phyloP scores from a whole-genome alignment of 2,329 filamentous ascomycete genomes.

The Microascus cirrosus region DNA sequence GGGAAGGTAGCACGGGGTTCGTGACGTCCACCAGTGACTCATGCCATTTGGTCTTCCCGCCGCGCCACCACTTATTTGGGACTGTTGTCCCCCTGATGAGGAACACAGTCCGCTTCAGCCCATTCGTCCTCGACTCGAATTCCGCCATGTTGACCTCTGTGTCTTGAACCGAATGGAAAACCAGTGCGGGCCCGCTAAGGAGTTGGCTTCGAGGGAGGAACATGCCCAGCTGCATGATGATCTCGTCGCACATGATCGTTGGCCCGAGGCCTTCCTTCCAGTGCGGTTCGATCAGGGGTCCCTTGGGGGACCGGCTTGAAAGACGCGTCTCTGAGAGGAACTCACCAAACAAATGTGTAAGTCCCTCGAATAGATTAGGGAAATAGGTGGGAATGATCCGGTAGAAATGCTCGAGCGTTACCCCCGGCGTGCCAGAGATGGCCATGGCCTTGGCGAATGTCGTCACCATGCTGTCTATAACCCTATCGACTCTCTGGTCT shows the following conservation, averaged over 20 bases:
- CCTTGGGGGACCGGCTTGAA: slow-evolving; percentile 47
- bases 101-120: slow-evolving; percentile 63
- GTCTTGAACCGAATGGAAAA: slow-evolving; percentile 58
- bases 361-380: slow-evolving; percentile 56
- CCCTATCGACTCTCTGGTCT: slow-evolving; percentile 45
- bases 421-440: slow-evolving; percentile 46
- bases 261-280: slow-evolving; percentile 12
- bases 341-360: slow-evolving; percentile 60
- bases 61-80: slow-evolving; percentile 30
- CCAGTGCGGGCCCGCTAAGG: slow-evolving; percentile 49
- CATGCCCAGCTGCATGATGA: slow-evolving; percentile 56
- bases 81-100: slow-evolving; percentile 57
- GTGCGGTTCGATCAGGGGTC: slow-evolving; percentile 11
- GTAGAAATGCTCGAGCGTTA: slow-evolving; percentile 52
- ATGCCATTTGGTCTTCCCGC: slow-evolving; percentile 44
- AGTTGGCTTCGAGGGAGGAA: slow-evolving; percentile 55
- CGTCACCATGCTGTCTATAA: slow-evolving; percentile 54
- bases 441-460: slow-evolving; percentile 49
- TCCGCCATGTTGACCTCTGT: slow-evolving; percentile 69
- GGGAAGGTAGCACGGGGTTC: slow-evolving; percentile 38
- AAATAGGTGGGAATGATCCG: slow-evolving; percentile 46
- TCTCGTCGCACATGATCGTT: slow-evolving; percentile 39
- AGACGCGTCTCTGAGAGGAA: slow-evolving; percentile 66
- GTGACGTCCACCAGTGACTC: slow-evolving; percentile 53
- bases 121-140: slow-evolving; percentile 65